Conservation (phyloP, 371 early-diverging fungal genomes). For the Basidiobolus meristosporus region DNA sequence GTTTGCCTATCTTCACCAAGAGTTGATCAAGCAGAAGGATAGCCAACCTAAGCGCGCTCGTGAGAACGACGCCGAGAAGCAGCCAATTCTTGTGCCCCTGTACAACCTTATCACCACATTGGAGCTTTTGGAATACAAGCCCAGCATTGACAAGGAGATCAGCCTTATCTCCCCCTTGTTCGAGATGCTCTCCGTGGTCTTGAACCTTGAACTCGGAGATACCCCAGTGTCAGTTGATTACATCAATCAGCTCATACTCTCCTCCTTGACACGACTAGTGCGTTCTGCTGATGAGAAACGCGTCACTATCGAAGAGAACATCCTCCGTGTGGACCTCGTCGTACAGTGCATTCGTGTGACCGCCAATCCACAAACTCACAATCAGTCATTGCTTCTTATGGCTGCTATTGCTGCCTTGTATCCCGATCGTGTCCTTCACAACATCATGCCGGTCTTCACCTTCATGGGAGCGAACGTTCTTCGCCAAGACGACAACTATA, state of each 20-base stretch:
- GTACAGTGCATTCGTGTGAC: constrained; percentile 79
- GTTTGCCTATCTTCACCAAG: constrained; percentile 12
- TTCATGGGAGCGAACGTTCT: constrained; percentile 94
- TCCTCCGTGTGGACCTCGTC: constrained; percentile 61
- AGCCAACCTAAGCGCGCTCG: constrained; percentile 10
- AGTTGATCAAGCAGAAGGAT: constrained; percentile 8
- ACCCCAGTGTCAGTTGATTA: constrained; percentile 60
- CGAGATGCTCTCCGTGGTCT: constrained; percentile 45
- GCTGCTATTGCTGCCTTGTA: constrained; percentile 66
- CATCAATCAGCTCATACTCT: constrained; percentile 67
- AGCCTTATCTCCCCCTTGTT: constrained; percentile 45
- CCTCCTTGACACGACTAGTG: constrained; percentile 43
- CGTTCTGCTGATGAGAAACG: constrained; percentile 10
- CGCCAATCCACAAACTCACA: constrained; percentile 91
- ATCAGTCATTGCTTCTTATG: constrained; percentile 71
- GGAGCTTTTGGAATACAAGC: constrained; percentile 45
- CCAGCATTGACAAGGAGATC: constrained; percentile 15
- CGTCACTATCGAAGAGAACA: constrained; percentile 10
- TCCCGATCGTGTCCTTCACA: constrained; percentile 71
- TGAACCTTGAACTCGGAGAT: constrained; percentile 28
- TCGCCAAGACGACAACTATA: constrained; percentile 88
- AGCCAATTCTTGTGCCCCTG: constrained; percentile 16
- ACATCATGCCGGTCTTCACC: constrained; percentile 91
- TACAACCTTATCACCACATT: constrained; percentile 38
- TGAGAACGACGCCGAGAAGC: constrained; percentile 5